Conservation (phyloP, 345 rosid species). For the Cardiospermum halicacabum region DNA sequence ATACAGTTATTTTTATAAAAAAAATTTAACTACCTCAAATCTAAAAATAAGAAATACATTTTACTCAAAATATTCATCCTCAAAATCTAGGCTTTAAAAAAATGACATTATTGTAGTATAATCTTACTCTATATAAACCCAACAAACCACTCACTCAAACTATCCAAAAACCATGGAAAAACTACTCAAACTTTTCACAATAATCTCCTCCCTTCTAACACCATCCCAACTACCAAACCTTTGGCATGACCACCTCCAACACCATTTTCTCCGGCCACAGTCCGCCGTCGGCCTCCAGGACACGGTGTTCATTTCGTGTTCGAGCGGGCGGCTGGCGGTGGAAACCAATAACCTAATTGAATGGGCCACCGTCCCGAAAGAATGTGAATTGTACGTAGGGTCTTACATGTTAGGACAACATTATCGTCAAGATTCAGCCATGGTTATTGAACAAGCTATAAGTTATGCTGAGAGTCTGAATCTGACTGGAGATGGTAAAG, state of each 20-base stretch:
- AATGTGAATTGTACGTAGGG: slow-evolving; percentile 46
- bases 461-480: slow-evolving; percentile 32
- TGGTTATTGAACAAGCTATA: slow-evolving; percentile 31
- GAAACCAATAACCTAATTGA: slow-evolving; percentile 49
- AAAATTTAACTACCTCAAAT: no score
- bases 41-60: no score
- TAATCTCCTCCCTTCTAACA: slow-evolving; percentile 10
- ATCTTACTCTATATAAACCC: no score
- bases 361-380: slow-evolving; percentile 41
- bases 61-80: no score
- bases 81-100: no score
- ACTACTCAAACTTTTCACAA: slow-evolving; percentile 1
- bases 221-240: slow-evolving; percentile 13
- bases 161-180: neutral
- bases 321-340: slow-evolving; percentile 62
- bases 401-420: slow-evolving; percentile 49
- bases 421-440: slow-evolving; percentile 39
- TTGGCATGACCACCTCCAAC: neutral
- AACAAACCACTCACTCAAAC: neutral
- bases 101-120: no score
- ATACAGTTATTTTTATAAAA: no score
- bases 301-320: slow-evolving; percentile 30
- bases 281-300: slow-evolving; percentile 10
- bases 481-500: slow-evolving; percentile 28
- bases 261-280: slow-evolving; percentile 40